Base-by-base conservation (phyloP, 2,329 filamentous ascomycete species). In the Falciphora oryzae region DNA sequence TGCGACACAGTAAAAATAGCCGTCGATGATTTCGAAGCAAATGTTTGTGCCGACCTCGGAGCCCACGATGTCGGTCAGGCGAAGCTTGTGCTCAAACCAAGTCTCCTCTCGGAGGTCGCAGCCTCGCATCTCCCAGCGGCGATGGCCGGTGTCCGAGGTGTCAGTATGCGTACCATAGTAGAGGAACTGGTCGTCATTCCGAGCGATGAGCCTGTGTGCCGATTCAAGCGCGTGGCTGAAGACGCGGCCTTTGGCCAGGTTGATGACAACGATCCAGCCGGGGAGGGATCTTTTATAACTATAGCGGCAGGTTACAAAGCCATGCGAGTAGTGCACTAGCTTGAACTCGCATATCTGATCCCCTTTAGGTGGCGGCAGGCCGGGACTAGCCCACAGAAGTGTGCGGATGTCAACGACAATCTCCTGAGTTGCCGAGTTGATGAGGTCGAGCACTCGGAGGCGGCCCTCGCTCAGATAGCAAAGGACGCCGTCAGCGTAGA, bases 11-110 rank as follows among this genome's bases (percentile, higher is more conserved):
- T 93, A 93, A 57, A 93, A 86, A 68, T 86, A 79, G 13, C 79
- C 81, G 53, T 86, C 79, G 66, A 90, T 80, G 25, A 93, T 83
- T 66, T 90, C 88, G 70, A 93, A 93, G 66, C 85, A 89, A n/a
- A 91, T 79, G 0, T 85, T 87, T 14, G 83, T 83, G 7, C 87
- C 88, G 38, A 92, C 80, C 59, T 90, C 88, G 25, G 80, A 82
- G 1, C 88, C 89, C 58, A 84, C 82, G 65, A 90, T 79, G 29
- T 85, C 80, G 53, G 82, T 75, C 3, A 91, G 76, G 44, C 85
- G 77, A 6, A 89, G 71, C 57, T 78, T 79, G 14, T 76, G 68
- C 0, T 76, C 72, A 27, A 80, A 71, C 75, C 79, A 81, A n/a
- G 71, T 71, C 2, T 71, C 66, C 1, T 71, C 73, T 11, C 66